Conservation (phyloP, 1,284 basidiomycete genomes). For the Anthracocystis panici-leucophaei region DNA sequence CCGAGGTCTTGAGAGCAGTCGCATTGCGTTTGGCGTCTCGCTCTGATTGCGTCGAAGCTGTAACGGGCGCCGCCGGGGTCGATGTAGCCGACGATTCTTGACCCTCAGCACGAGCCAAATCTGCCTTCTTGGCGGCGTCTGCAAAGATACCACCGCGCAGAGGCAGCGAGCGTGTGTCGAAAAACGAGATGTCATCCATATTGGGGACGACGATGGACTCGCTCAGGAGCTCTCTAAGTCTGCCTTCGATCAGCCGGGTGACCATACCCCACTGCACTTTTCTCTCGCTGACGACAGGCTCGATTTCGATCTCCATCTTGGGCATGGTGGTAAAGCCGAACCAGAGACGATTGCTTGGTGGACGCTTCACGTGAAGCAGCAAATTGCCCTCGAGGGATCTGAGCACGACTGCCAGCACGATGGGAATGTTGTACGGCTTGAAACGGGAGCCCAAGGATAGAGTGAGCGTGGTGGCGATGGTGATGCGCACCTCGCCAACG, state of each 20-base stretch:
- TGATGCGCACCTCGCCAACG: constrained; percentile 88
- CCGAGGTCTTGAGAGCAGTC: constrained; percentile 20
- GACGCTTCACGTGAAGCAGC: constrained; percentile 89
- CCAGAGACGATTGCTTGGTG: constrained; percentile 95
- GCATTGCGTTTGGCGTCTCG: constrained; percentile 12
- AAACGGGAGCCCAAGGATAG: constrained; percentile 80
- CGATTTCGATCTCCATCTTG: constrained; percentile 86
- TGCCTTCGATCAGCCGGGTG: constrained; percentile 86
- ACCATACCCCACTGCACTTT: constrained; percentile 95
- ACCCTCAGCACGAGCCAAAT: constrained; percentile 16
- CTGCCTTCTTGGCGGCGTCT: constrained; percentile 74
- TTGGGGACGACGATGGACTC: constrained; percentile 95
- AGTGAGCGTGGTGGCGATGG: constrained; percentile 86
- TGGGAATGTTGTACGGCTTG: constrained; percentile 87
- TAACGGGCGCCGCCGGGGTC: constrained; percentile 7
- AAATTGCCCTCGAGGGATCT: constrained; percentile 91
- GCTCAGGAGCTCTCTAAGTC: constrained; percentile 85
- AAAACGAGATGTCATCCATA: constrained; percentile 98
- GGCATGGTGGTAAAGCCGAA: constrained; percentile 96
- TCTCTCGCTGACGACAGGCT: constrained; percentile 89
- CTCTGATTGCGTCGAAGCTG: constrained; percentile 11
- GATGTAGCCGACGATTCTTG: constrained; percentile 6
- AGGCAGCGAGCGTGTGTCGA: constrained; percentile 76
- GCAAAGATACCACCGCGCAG: constrained; percentile 91
- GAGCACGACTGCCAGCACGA: constrained; percentile 85